Base-by-base conservation (phyloP, 2,329 filamentous ascomycete species). In the Microcyclosporella mali region DNA sequence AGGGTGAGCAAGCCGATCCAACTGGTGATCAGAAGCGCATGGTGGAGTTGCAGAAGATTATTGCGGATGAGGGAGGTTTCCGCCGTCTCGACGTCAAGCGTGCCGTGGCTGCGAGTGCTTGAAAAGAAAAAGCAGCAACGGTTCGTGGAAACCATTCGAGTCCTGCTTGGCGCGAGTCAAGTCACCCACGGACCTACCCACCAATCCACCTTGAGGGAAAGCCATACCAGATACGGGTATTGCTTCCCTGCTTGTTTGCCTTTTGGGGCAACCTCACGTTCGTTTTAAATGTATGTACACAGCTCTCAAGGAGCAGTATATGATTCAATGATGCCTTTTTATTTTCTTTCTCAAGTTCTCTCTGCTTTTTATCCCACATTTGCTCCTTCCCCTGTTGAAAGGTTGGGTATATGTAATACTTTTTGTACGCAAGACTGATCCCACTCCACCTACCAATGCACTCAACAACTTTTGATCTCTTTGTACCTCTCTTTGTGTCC, bases 21-120 rank as follows among this genome's bases (percentile, higher is more conserved):
- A 72, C 67, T 1, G 82, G 80, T 9, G 84, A 88, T 56, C 84
- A 88, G 76, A 84, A 83, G 75, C 73, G 75, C 30, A 88, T 88
- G 79, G 78, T 72, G 3, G 70, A 73, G 54, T 66, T 88, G 56
- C 84, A 88, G 71, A 72, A 81, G 64, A 70, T 78, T 43, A 76
- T 88, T 50, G 80, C 81, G 37, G 65, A 64, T 32, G 67, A 75
- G 31, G 84, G 84, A 33, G 84, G 84, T 2, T 88, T 82, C 65
- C 71, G 69, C 40, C 66, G 77, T 33, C 65, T 79, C 35, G 57
- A 58, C 41, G 54, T 55, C 6, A 38, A 48, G 41, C 46, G 52
- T 30, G 33, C 50, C 36, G 48, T 49, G 18, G 40, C 47, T 40
- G 51, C 46, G 9, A 40, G 43, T 38, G 51, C 49, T 43, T 50